phyloP scores from a whole-genome alignment of 2,329 filamentous ascomycete species.

The Anisogramma anomala region DNA sequence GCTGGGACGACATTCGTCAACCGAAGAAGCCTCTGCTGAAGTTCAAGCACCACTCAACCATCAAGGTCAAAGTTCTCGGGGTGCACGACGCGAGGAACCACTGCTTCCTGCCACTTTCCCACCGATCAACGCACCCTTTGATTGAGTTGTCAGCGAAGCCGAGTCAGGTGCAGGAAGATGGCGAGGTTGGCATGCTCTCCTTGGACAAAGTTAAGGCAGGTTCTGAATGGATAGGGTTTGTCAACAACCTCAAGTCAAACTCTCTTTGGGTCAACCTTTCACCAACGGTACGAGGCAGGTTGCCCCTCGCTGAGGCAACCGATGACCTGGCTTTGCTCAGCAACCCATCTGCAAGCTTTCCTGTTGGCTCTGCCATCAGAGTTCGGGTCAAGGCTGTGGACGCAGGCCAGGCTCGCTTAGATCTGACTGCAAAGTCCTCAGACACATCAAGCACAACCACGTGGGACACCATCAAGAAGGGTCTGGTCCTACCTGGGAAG shows the following conservation, averaged over 20 bases:
- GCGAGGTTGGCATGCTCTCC: slow-evolving; percentile 40
- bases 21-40: slow-evolving; percentile 66
- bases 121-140: slow-evolving; percentile 69
- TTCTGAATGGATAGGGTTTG: slow-evolving; percentile 65
- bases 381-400: slow-evolving; percentile 70
- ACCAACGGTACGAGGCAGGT: slow-evolving; percentile 73
- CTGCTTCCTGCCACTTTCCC: slow-evolving; percentile 81
- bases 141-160: slow-evolving; percentile 80
- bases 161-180: slow-evolving; percentile 43
- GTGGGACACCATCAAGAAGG: slow-evolving; percentile 61
- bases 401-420: slow-evolving; percentile 59
- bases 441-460: slow-evolving; percentile 46
- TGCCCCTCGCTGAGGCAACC: slow-evolving; percentile 72
- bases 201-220: slow-evolving; percentile 63
- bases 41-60: slow-evolving; percentile 59
- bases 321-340: slow-evolving; percentile 73
- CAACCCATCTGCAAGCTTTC: slow-evolving; percentile 69
- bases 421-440: slow-evolving; percentile 67
- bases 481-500: slow-evolving; percentile 70
- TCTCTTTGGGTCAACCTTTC: slow-evolving; percentile 86
- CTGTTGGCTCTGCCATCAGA: slow-evolving; percentile 76
- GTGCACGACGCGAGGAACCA: slow-evolving; percentile 85
- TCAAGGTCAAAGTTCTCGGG: slow-evolving; percentile 70
- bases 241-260: slow-evolving; percentile 77
- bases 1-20: slow-evolving; percentile 75